Evolutionary conservation across 371 early-diverging fungal species (phyloP), one percentile per base, ranked within the genome.

Genomic region (Rhizopus delemar): DNA sequence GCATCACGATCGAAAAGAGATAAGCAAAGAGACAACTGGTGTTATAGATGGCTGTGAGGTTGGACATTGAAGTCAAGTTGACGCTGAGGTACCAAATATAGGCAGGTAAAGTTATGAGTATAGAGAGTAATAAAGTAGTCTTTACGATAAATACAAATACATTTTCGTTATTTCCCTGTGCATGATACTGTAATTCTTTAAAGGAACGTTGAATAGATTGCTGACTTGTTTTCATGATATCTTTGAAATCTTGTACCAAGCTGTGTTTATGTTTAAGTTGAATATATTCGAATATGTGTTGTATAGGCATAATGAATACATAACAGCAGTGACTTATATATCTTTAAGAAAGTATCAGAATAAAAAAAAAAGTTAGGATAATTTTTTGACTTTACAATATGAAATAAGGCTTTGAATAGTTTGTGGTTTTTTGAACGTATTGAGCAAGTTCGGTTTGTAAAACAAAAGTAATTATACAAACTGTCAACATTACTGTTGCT

Each of bases 71-170:
- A 0, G 87, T 89, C 53, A 90, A 63, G 13, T 81, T 83, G 41
- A 90, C 86, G 5, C 91, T 87, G 39, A 85, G 67, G 58, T 92
- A 93, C 93, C 93, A 93, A n/a, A 89, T 68, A 60, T 91, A 93
- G 13, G 91, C 82, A 8, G 87, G 83, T 4, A 86, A 56, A 34
- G 88, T 90, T 49, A 90, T 65, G n/a, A 87, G 61, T 3, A 73
- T 52, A 0, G 89, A 77, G 8, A 91, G 73, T 13, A 32, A 46
- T 29, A 69, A 15, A 12, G 61, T 34, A 0, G 62, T 64, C n/a
- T 68, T 59, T 4, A 67, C 4, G 4, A 66, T 43, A 13, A 66
- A 66, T 11, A 22, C n/a, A 12, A 50, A 11, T 33, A 56, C 51
- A 16, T 41, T 46, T 12, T 36, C 13, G 29, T 56, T 34, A n/a